Conservation (phyloP, 768 basidiomycete species). For the Phylloporus rhodoxanthus region DNA sequence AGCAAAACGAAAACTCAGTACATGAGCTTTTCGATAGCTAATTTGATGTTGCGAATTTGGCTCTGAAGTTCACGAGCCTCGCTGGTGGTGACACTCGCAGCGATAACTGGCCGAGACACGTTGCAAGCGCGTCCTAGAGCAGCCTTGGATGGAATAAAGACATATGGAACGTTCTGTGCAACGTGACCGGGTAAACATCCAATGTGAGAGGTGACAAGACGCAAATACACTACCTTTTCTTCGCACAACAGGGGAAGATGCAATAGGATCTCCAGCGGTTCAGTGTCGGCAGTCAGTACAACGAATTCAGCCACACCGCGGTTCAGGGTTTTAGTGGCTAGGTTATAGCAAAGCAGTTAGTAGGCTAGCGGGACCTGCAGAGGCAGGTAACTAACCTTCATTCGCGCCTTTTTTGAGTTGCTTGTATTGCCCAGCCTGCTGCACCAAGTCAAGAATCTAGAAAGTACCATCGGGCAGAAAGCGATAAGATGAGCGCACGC, state of each 20-base stretch:
- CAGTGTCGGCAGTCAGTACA: conserved; percentile 92
- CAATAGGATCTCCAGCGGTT: conserved; percentile 94
- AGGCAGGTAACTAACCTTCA: conserved; percentile 58
- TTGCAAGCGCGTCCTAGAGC: conserved; percentile 95
- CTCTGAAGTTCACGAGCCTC: conserved; percentile 86
- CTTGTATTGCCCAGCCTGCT: conserved; percentile 95
- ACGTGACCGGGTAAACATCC: neutral
- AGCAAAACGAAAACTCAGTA: conserved; percentile 24
- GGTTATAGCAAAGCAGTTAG: conserved; percentile 5
- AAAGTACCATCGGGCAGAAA: neutral
- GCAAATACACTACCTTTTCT: conserved; percentile 67
- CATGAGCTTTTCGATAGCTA: conserved; percentile 67
- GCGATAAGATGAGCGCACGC: neutral
- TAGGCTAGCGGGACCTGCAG: neutral
- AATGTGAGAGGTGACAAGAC: neutral
- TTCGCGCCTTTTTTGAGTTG: conserved; percentile 99
- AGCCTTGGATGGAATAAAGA: conserved; percentile 93
- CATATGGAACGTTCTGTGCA: conserved; percentile 87
- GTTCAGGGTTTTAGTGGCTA: conserved; percentile 96
- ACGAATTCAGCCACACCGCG: conserved; percentile 98
- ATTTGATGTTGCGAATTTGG: conserved; percentile 85
- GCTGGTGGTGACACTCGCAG: conserved; percentile 94
- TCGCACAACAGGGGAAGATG: conserved; percentile 97
- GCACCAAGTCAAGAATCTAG: conserved; percentile 87
- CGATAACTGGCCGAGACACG: conserved; percentile 90